Evolutionary conservation across 352 stramenopile genomes (phyloP), one percentile per base, ranked within the genome.

Genomic region (Pythium dissotocum): DNA sequence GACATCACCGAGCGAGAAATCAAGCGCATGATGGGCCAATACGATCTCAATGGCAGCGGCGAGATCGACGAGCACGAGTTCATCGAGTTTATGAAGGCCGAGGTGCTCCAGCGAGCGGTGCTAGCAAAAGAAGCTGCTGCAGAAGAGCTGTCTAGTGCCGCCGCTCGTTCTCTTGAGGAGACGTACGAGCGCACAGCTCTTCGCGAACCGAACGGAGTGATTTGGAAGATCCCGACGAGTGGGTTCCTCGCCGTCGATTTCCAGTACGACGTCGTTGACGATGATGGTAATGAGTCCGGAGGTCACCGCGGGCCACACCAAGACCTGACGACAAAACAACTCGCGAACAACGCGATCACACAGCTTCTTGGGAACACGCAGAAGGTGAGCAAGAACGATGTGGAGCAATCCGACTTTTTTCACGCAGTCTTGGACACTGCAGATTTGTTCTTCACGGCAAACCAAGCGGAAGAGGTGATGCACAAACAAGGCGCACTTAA

Each of bases 61-160:
- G 85, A 87, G 63, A 89, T 93, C 36, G 85, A 91, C 35, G 77
- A 81, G 49, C 69, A 82, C 38, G 85, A 93, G 33, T 91, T 93
- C 24, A 68, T 93, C 32, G 80, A 91, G 36, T 90, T 91, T 46
- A 89, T 93, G 79, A 88, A 81, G 48, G 73, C 65, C 2, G 77
- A 89, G 35, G 46, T 90, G 1, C 58, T 87, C 1, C 65, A 70
- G n/a, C 42, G 65, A 4, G 6, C 6, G 0, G 1, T 72, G n/a
- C 21, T 53, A 18, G 3, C 30, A 4, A 13, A 9, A n/a, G 42
- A 54, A 63, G 6, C 48, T 12, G 18, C 38, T n/a, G 28, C 24
- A 35, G 51, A 62, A 12, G 38, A 58, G 26, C 58, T 36, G 26
- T 36, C 42, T 33, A 13, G 35, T 51, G 56, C 42, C 4, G 62